Conservation (phyloP, 2,329 filamentous ascomycete genomes). For the Pezicula neosporulosa region DNA sequence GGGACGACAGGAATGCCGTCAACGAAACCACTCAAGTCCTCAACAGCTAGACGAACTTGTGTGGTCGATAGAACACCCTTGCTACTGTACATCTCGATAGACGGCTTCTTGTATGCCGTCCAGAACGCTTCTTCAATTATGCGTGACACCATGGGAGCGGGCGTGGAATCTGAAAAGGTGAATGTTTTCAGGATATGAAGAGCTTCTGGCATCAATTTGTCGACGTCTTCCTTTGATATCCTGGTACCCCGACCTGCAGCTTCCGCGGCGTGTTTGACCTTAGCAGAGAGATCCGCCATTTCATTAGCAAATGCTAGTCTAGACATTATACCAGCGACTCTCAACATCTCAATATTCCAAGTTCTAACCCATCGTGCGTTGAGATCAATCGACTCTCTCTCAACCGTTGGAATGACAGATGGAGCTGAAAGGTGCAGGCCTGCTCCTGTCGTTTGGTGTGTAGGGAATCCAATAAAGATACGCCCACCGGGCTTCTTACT, state of each 20-base stretch:
- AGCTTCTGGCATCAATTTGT: slow-evolving; percentile 70
- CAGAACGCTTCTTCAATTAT: slow-evolving; percentile 95
- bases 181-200: slow-evolving; percentile 84
- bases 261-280: slow-evolving; percentile 46
- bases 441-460: slow-evolving; percentile 91
- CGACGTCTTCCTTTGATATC: slow-evolving; percentile 60
- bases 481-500: slow-evolving; percentile 77
- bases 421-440: slow-evolving; percentile 94
- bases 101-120: slow-evolving; percentile 80
- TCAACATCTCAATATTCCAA: slow-evolving; percentile 93
- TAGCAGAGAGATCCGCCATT: slow-evolving; percentile 71
- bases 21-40: slow-evolving; percentile 69
- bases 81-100: slow-evolving; percentile 85
- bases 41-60: slow-evolving; percentile 71
- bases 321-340: slow-evolving; percentile 85
- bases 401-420: slow-evolving; percentile 94
- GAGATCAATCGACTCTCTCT: slow-evolving; percentile 93
- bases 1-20: slow-evolving; percentile 86
- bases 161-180: slow-evolving; percentile 85
- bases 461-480: slow-evolving; percentile 97
- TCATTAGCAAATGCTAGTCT: slow-evolving; percentile 85
- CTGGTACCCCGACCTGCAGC: slow-evolving; percentile 39
- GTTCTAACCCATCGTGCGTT: slow-evolving; percentile 92
- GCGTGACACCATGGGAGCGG: slow-evolving; percentile 76
- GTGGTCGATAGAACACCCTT: slow-evolving; percentile 82